phyloP scores from a whole-genome alignment of 805 yeast species.

The Candida tallmaniae region DNA sequence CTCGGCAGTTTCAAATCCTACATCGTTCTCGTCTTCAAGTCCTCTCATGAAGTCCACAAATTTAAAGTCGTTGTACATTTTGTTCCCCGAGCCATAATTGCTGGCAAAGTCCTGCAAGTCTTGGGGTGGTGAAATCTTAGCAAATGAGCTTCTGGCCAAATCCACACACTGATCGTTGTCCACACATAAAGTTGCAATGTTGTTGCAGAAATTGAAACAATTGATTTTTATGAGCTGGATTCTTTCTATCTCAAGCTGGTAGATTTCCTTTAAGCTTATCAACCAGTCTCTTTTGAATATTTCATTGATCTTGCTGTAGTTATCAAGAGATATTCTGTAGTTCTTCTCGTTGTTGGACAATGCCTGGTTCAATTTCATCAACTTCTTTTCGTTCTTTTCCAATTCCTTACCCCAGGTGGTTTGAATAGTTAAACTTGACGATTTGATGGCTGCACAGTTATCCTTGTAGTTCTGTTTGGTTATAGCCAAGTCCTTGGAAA shows the following conservation, averaged over 20 bases:
- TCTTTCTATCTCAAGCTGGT: conserved; percentile 67
- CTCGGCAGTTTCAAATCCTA: conserved; percentile 20
- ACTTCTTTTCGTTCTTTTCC: conserved; percentile 53
- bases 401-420: conserved; percentile 72
- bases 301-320: conserved; percentile 53
- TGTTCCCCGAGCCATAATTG: conserved; percentile 60
- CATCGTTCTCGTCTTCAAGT: conserved; percentile 22
- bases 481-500: conserved; percentile 31
- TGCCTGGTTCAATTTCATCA: conserved; percentile 43
- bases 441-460: conserved; percentile 56
- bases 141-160: conserved; percentile 59
- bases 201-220: conserved; percentile 75
- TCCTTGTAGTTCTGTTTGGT: conserved; percentile 48
- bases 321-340: conserved; percentile 52
- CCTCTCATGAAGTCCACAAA: conserved; percentile 56
- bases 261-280: conserved; percentile 54
- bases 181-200: conserved; percentile 71
- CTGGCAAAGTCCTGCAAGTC: conserved; percentile 56
- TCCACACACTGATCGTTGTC: conserved; percentile 77
- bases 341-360: conserved; percentile 44
- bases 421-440: conserved; percentile 56
- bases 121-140: conserved; percentile 56
- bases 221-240: conserved; percentile 65
- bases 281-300: conserved; percentile 74
- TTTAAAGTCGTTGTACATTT: conserved; percentile 53